Base-by-base conservation (phyloP, 208 protist genomes). In the Naegleria fowleri region DNA sequence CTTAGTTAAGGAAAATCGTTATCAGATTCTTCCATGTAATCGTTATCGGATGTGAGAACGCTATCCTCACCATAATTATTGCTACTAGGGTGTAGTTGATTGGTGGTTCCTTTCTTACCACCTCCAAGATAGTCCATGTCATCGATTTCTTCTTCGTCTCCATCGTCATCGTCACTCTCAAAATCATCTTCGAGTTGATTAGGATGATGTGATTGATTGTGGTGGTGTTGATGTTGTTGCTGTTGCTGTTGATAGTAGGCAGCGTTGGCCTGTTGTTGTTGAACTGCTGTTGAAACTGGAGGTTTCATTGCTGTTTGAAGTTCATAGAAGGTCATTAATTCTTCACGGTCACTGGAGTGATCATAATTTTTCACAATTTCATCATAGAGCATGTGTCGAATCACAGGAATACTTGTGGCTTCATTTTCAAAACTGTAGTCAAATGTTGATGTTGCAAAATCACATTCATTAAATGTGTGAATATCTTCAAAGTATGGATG, bases 401-500 rank as follows among this genome's bases (percentile, higher is more conserved):
- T 79, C n/a, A 13, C 29, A 36, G 67, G 29, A 36, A 79, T 79
- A 79, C 29, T 36, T 36, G 16, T 36, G 6, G 67, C 67, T 13
- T 79, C 67, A 79, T 25, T 33, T 36, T 79, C 67, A 79, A 79
- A 79, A 36, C 67, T 79, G n/a, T 79, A 79, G 29, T 79, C 67
- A 79, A 79, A 79, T 79, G 29, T 13, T 79, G 16, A 29, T 36
- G 67, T 0, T 13, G 67, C 67, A 79, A 79, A 79, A 79, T 79
- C 67, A 36, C 25, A 29, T 36, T 79, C 67, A 79, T 79, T 79
- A 79, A 79, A 79, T 79, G 16, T 36, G n/a, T 79, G 67, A 43
- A 85, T 85, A 43, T 85, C 79, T 43, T 85, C 83, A 86, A 86
- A 86, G 13, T 86, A 86, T 43, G 83, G 83, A 48, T 86, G 83